Conservation (phyloP, 306 rosid genomes). For the Malus sieversii region DNA sequence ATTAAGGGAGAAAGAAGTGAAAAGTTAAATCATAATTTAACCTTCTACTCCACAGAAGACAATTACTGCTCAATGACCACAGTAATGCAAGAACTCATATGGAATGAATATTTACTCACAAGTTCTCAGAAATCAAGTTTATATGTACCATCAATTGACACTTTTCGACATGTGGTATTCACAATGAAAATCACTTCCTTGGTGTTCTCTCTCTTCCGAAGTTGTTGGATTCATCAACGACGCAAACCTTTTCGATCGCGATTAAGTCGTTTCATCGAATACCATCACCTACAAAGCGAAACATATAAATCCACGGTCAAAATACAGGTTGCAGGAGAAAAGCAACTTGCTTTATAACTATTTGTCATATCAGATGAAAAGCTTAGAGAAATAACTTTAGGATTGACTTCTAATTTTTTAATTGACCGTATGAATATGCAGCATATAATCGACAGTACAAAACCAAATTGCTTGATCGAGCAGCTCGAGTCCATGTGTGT, state of each 20-base stretch:
- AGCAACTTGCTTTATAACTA: background rate
- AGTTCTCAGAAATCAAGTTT: conserved; percentile 26
- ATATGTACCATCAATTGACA: conserved; percentile 35
- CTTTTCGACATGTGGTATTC: conserved; percentile 38
- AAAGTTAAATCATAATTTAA: background rate
- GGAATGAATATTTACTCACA: conserved; percentile 24
- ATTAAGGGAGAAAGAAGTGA: background rate
- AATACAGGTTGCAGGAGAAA: background rate
- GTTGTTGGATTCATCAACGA: conserved; percentile 48
- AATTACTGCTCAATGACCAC: background rate
- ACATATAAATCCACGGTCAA: background rate
- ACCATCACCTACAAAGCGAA: conserved; percentile 58
- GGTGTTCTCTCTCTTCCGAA: conserved; percentile 21
- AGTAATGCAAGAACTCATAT: conserved; percentile 2
- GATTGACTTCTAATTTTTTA: background rate
- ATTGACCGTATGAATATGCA: no score
- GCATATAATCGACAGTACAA: no score
- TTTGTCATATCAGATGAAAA: background rate
- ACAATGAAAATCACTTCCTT: conserved; percentile 29
- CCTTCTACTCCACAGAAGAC: background rate
- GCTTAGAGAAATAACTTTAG: no score
- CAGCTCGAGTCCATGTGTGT: no score
- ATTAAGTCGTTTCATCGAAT: conserved; percentile 71
- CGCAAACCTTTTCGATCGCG: conserved; percentile 28
- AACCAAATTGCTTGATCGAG: no score